Evolutionary conservation across 257 asterid genomes (phyloP), one percentile per base, ranked within the genome.

Genomic region (Petunia secreta): DNA sequence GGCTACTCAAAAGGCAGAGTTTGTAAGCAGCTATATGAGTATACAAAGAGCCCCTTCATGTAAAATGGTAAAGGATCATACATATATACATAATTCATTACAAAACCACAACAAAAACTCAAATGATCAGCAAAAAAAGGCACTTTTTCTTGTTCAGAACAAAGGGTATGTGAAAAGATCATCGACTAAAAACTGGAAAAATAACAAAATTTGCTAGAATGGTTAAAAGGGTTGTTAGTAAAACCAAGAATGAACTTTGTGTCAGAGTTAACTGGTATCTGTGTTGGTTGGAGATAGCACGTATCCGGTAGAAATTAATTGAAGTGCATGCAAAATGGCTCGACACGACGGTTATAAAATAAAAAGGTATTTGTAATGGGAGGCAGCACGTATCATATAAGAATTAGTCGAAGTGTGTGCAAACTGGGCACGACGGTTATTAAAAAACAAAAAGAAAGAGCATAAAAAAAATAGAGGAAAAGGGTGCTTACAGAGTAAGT

Each of bases 401-500:
- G 25, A 25, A 25, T 25, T 25, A 25, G 25, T 25, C 25, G 25
- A 25, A 0, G 25, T 25, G 25, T 25, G 25, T 25, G 0, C 25
- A 25, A 25, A 25, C 25, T 25, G 25, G 25, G 0, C 64, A 15
- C 1, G 2, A 59, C 25, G 15, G 15, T 8, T 8, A 52, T 16
- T 3, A 0, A 48, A 2, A 76, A 39, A 63, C 39, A 52, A 52
- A 46, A 60, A 10, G 57, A 53, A 64, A 55, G 36, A 77, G 38
- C 41, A 48, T 63, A 50, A 63, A 10, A 11, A 44, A 63, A 15
- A 69, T 3, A 39, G 5, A 63, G 2, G 4, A 10, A n/a, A 39
- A 64, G 4, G 25, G 36, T 2, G 16, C 86, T 77, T 66, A 87
- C 90, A 36, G 85, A 82, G 9, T 85, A 79, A 16, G 80, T 82